A percentile compares a stretch with the other conserved stretches of the same genome.
These are phyloP conservation scores for Petasospora rhodanensis DNA, from an alignment of 1,139 yeast genomes.

Conservation along the genomic window DNA sequence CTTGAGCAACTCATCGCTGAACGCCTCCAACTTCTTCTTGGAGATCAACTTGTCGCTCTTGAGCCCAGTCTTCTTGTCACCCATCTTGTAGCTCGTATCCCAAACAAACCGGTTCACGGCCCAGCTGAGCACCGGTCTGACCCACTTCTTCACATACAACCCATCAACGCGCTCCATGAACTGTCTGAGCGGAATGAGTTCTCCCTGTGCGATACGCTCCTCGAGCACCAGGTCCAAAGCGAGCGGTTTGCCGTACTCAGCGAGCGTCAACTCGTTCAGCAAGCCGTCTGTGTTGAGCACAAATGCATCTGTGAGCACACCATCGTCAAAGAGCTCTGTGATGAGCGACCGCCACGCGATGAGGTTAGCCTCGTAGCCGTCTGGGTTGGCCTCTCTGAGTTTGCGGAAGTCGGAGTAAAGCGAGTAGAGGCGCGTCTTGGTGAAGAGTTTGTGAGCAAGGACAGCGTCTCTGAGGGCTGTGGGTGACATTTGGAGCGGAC, in stretches of 20 bases:
- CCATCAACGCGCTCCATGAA: conserved; percentile 20
- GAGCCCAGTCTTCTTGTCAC: conserved; percentile 15
- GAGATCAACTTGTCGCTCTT: conserved; percentile 19
- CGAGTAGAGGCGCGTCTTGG: conserved; percentile 50
- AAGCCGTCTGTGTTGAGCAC: conserved; percentile 26
- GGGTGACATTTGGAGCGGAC: too few relatives aligned
- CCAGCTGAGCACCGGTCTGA: conserved; percentile 24
- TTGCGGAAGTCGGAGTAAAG: conserved; percentile 57
- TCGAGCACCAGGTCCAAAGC: conserved; percentile 34
- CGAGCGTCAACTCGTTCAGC: conserved; percentile 25
- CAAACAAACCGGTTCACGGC: conserved; percentile 21
- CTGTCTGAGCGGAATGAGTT: conserved; percentile 26
- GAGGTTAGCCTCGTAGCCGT: conserved; percentile 66
- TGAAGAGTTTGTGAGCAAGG: conserved; percentile 30
- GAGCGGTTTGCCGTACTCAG: conserved; percentile 31
- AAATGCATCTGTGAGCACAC: conserved; percentile 22
- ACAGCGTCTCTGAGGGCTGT: conserved; percentile 22
- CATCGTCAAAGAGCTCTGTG: conserved; percentile 21
- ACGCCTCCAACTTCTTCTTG: conserved; percentile 16
- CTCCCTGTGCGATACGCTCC: conserved; percentile 26
- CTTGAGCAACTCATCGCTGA: conserved; percentile 7
- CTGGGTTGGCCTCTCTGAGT: conserved; percentile 51
- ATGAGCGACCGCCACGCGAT: conserved; percentile 50
- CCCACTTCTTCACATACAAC: conserved; percentile 21
- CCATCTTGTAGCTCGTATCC: conserved; percentile 21